These are phyloP conservation scores for Keithomyces neogunnii DNA, from an alignment of 2,329 filamentous ascomycete genomes.

Conservation along the genomic window DNA sequence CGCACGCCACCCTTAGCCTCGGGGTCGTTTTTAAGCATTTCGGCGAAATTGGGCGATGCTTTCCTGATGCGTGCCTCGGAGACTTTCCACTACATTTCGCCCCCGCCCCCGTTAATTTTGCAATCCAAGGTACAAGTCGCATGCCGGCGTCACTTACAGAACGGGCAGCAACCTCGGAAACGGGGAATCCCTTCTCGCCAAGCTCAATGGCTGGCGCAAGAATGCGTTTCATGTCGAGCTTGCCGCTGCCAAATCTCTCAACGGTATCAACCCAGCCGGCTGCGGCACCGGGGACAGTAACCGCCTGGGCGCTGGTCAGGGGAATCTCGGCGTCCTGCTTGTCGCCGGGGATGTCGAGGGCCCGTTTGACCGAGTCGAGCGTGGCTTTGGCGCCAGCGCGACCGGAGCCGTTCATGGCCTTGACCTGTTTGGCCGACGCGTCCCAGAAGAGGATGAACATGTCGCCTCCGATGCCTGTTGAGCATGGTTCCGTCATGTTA, in stretches of 20 bases:
- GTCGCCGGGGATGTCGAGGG: slow-evolving; percentile 56
- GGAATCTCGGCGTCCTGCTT: slow-evolving; percentile 53
- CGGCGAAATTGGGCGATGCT: slow-evolving; percentile 77
- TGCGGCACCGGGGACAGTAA: slow-evolving; percentile 82
- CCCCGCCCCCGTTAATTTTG: background rate
- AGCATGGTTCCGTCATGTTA: slow-evolving; percentile 88
- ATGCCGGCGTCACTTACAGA: slow-evolving; percentile 43
- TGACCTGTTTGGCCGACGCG: slow-evolving; percentile 71
- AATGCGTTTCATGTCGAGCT: slow-evolving; percentile 66
- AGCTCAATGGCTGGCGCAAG: slow-evolving; percentile 76
- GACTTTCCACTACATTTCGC: slow-evolving; percentile 54
- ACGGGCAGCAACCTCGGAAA: slow-evolving; percentile 67
- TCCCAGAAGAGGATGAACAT: slow-evolving; percentile 95
- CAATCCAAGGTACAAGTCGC: too few relatives aligned
- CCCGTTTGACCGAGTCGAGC: slow-evolving; percentile 60
- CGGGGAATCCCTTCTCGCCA: slow-evolving; percentile 82
- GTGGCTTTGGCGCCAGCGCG: slow-evolving; percentile 62
- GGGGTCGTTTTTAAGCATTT: slow-evolving; percentile 78
- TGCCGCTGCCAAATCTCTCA: slow-evolving; percentile 83
- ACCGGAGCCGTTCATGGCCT: slow-evolving; percentile 89
- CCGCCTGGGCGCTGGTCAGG: slow-evolving; percentile 66
- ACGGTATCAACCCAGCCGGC: slow-evolving; percentile 91
- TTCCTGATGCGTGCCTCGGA: slow-evolving; percentile 55
- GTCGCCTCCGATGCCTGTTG: slow-evolving; percentile 92
- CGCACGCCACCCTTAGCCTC: slow-evolving; percentile 60